Base-by-base conservation (phyloP, 257 asterid species). In the Solanum pimpinellifolium region DNA sequence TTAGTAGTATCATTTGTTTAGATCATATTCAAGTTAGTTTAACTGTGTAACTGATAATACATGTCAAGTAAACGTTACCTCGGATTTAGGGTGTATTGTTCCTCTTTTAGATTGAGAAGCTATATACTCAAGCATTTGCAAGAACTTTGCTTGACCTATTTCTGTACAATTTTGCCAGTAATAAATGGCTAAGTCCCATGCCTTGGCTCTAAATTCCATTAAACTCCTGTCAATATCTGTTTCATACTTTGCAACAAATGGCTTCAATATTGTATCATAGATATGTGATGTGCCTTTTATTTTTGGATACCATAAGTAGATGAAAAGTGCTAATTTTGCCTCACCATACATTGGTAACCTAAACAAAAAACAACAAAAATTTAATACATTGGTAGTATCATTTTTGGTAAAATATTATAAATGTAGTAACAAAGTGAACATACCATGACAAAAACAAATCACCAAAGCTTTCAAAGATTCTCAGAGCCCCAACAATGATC, bases 301-400 rank as follows among this genome's bases (percentile, higher is more conserved):
- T 91, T 91, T 94, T 23, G 99, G 99, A 86, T 95, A 95, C 99
- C 99, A 97, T 72, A 97, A 86, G 90, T 94, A 97, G 87, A 97
- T 94, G 90, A 94, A 94, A 35, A 97, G 93, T 0, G 99, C 99
- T 91, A 97, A 86, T 87, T 97, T 97, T 91, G 94, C 86, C 91
- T 95, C 99, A 66, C 95, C 91, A 76, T 97, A 97, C 96, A 97
- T 92, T 31, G 99, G 99, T 88, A 97, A 31, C 99, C 99, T 97
- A 73, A 44, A 31, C 31, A 31, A 52, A 70, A 31, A 8, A 46
- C 6, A 73, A 42, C 4, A 70, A 70, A 31, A 46, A 46, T 70
- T 44, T 18, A 44, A 14, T 21, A 83, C 27, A 20, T 33, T 60
- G 15, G 44, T 35, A 18, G 47, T 35, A 66, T 16, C 35, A 69